Base-by-base conservation (phyloP, 179 eudicot genomes). In the Silene vulgaris region DNA sequence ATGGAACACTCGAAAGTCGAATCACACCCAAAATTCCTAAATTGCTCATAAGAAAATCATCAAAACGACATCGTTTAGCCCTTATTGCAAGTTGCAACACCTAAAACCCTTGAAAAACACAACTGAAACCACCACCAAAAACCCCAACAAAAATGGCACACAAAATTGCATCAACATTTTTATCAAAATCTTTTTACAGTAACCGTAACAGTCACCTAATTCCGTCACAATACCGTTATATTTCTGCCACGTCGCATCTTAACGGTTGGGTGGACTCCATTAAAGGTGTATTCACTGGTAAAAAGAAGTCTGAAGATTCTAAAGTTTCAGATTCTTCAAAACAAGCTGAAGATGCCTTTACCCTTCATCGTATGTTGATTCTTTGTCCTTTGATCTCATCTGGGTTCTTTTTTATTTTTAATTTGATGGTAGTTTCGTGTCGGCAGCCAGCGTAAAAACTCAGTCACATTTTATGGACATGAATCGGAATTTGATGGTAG, bases 271-370 rank as follows among this genome's bases (percentile, higher is more conserved):
- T 87, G 88, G 84, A 91, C 89, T 80, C 83, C 75, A 82, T 91
- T 61, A 91, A 91, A 86, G 91, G 91, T 0, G 90, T 86, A 35
- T 66, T 91, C 80, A 87, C 88, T 71, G 94, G 97, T 62, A 81
- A 86, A 30, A 88, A 86, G 61, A 12, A 84, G 65, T 16, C 87
- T 61, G 77, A 71, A 57, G 28, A 37, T 13, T 61, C 59, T 48
- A 30, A 30, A 0, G 26, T 23, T 23, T 23, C 26, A 30, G 35
- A 80, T 13, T 61, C 59, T 48, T 28, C 29, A 4, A 74, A 76
- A 13, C 17, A 85, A n/a, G 2, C 72, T 13, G 75, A 80, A 12
- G 83, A 82, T 8, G 54, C 88, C 35, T 89, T 89, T 79, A 87
- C 91, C 40, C 92, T 91, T 72, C 77, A 76, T 35, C 82, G 93